Base-by-base conservation (phyloP, 2,329 filamentous ascomycete genomes). In the Venturia oleaginea region DNA sequence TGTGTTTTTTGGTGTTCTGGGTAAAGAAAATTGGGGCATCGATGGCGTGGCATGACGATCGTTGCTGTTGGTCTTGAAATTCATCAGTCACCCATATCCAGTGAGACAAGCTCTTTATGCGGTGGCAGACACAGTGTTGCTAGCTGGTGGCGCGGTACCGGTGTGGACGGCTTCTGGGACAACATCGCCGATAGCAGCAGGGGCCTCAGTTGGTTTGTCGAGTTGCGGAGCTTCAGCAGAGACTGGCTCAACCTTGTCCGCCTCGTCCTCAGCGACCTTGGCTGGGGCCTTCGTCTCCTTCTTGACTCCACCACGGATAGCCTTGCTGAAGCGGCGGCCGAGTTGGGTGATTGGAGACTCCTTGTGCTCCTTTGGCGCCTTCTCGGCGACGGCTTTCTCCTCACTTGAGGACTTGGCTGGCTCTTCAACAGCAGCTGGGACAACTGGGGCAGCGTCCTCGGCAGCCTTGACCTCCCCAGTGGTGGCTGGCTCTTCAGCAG, bases 21-120 rank as follows among this genome's bases (percentile, higher is more conserved):
- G 4, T 11, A 48, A 22, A 13, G 15, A 63, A 63, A 64, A 55
- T 10, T 57, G 48, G 62, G 62, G 62, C 40, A 64, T 64, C 62
- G 61, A 54, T 51, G 43, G 62, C 62, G 37, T 32, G 19, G 48
- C 63, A 61, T 64, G 63, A 61, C 57, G 63, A 59, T 64, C 57
- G 37, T 64, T 64, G 48, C 62, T 63, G 42, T 59, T 59, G 22
- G 34, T 42, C 55, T 34, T 57, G n/a, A 27, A 43, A 42, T 55
- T 51, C 46, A 40, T 64, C 46, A 37, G 22, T 54, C 42, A 40
- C 51, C 54, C 63, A 27, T 64, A 15, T 24, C 17, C 34, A 64
- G 13, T 62, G 22, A 68, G 67, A 73, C 71, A 76, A 86, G 84
- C 2, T 96, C 79, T 63, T 75, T 76, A 77, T 68, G 75, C 75